Conservation (phyloP, 2,329 filamentous ascomycete species). For the Helotiales sp. region DNA sequence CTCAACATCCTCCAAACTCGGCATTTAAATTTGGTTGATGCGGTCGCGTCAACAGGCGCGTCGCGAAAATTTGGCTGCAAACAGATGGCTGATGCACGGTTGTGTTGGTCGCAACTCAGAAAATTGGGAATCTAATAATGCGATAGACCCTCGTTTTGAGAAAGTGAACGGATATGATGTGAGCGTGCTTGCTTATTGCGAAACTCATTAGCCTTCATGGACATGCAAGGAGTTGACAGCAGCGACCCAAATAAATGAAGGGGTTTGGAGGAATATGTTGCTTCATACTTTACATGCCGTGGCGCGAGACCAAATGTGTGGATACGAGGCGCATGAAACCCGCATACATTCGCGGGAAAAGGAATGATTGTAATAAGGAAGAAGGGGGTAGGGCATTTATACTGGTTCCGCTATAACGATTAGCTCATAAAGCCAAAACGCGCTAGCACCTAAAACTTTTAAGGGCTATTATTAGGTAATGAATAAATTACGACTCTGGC, state of each 20-base stretch:
- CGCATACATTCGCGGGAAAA: not conserved
- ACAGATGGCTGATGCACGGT: not conserved
- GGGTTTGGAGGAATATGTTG: not conserved
- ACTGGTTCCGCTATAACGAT: not conserved
- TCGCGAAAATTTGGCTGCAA: not conserved
- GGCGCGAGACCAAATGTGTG: constrained; percentile 5
- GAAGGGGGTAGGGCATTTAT: constrained; percentile 3
- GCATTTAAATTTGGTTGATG: constrained; percentile 1
- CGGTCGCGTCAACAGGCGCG: not conserved
- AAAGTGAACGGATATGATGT: not conserved
- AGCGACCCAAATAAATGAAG: not conserved
- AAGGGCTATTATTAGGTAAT: constrained; percentile 15
- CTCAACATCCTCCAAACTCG: constrained; percentile 10
- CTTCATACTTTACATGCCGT: not conserved
- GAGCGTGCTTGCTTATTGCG: not conserved
- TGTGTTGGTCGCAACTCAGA: not conserved
- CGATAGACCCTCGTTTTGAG: not conserved
- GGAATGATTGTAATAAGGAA: constrained; percentile 4
- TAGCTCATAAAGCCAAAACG: constrained; percentile 20
- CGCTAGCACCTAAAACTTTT: constrained; percentile 19
- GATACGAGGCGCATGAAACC: constrained; percentile 11
- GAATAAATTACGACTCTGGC: constrained; percentile 7
- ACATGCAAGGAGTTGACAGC: not conserved
- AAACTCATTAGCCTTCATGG: not conserved
- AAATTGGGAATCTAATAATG: not conserved